Conservation (phyloP, 257 asterid species). For the Osmanthus fragrans region DNA sequence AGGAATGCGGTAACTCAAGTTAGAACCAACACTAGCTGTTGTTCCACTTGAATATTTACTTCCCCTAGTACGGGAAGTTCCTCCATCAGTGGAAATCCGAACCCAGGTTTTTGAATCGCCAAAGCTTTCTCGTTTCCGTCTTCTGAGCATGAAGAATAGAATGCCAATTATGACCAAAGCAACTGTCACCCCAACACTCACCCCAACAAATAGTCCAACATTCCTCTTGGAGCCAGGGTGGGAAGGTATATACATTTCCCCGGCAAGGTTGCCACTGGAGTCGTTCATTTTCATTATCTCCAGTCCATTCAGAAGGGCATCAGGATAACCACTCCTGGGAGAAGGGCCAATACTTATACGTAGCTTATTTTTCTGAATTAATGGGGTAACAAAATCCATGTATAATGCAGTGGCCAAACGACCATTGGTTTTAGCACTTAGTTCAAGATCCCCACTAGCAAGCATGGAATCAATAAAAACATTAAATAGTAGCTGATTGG, state of each 20-base stretch:
- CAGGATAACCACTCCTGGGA: conserved; percentile 38
- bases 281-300: conserved; percentile 75
- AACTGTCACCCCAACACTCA: conserved; percentile 47
- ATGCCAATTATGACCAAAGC: conserved; percentile 34
- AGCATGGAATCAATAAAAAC: conserved; percentile 47
- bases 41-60: conserved; percentile 79
- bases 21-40: conserved; percentile 54
- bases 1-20: conserved; percentile 56
- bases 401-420: conserved; percentile 54
- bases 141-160: conserved; percentile 35
- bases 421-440: conserved; percentile 28
- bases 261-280: conserved; percentile 66
- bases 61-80: conserved; percentile 53
- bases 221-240: conserved; percentile 43
- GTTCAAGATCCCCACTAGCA: conserved; percentile 54
- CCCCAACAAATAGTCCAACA: conserved; percentile 63
- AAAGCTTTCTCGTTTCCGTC: conserved; percentile 44
- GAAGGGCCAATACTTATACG: conserved; percentile 72
- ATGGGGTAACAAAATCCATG: conserved; percentile 58
- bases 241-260: conserved; percentile 33
- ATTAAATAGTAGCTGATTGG: conserved; percentile 59
- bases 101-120: conserved; percentile 72
- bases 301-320: conserved; percentile 71
- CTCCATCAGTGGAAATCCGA: conserved; percentile 61
- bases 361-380: conserved; percentile 34